phyloP scores from a whole-genome alignment of 2,329 filamentous ascomycete species.

The Neonectria ditissima region DNA sequence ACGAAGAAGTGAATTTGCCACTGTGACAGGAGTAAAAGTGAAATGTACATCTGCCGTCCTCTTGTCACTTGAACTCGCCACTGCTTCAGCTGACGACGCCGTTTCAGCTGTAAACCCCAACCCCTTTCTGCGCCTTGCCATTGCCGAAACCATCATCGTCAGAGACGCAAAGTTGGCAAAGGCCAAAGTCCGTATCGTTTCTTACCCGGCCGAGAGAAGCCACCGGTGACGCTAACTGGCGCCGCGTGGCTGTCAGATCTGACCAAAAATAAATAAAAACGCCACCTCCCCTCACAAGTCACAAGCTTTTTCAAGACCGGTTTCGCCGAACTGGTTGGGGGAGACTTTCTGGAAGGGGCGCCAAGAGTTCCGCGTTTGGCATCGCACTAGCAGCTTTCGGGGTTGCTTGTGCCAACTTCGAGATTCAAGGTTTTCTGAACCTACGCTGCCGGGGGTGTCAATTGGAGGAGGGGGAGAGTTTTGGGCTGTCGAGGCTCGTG shows the following conservation, averaged over 20 bases:
- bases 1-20: neutral
- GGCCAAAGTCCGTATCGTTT: neutral
- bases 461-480: neutral
- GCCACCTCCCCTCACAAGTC: neutral
- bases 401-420: neutral
- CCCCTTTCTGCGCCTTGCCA: neutral
- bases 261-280: conserved; percentile 9
- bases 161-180: neutral
- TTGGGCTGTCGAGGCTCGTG: no score
- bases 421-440: neutral
- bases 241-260: conserved; percentile 27
- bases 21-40: neutral
- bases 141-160: neutral
- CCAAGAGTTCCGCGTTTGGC: neutral
- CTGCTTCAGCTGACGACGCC: neutral
- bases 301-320: neutral
- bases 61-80: neutral
- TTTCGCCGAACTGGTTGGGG: conserved; percentile 4
- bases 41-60: neutral
- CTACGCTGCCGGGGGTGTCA: no score
- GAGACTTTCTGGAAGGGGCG: conserved; percentile 17
- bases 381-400: neutral
- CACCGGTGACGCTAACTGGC: conserved; percentile 41
- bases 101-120: neutral
- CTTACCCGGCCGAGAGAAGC: neutral